Conservation (phyloP, 2,329 filamentous ascomycete species). For the Botrytis fragariae region DNA sequence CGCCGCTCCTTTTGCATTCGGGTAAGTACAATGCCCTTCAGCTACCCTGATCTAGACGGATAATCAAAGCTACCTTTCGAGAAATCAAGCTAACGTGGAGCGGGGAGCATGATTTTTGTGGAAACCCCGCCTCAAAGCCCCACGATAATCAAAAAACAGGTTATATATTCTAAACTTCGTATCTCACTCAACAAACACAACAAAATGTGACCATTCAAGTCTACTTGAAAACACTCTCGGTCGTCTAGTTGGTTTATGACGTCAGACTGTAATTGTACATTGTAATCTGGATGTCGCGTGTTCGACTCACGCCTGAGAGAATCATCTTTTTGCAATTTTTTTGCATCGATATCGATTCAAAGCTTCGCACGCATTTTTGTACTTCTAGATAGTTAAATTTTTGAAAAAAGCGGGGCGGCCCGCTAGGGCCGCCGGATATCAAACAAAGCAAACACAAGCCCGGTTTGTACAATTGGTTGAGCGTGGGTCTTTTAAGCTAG, state of each 20-base stretch:
- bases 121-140: neutral
- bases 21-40: neutral
- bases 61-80: neutral
- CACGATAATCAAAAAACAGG: neutral
- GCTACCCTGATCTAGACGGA: neutral
- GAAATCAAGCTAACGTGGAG: neutral
- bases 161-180: fast-evolving
- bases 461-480: neutral
- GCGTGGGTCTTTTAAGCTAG: neutral
- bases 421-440: neutral
- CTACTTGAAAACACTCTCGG: constrained; percentile 5
- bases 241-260: constrained; percentile 15
- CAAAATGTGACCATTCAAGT: constrained; percentile 9
- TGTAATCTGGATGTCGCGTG: constrained; percentile 11
- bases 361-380: neutral
- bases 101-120: neutral
- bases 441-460: neutral
- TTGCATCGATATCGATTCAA: fast-evolving
- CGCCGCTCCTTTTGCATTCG: neutral
- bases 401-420: neutral
- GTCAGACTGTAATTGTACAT: constrained; percentile 6
- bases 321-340: neutral
- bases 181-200: neutral
- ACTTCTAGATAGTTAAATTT: neutral
- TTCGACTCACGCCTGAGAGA: constrained; percentile 12